Evolutionary conservation across 768 basidiomycete species (phyloP), one percentile per base, ranked within the genome.

Genomic region (Punctularia strigosozonata): DNA sequence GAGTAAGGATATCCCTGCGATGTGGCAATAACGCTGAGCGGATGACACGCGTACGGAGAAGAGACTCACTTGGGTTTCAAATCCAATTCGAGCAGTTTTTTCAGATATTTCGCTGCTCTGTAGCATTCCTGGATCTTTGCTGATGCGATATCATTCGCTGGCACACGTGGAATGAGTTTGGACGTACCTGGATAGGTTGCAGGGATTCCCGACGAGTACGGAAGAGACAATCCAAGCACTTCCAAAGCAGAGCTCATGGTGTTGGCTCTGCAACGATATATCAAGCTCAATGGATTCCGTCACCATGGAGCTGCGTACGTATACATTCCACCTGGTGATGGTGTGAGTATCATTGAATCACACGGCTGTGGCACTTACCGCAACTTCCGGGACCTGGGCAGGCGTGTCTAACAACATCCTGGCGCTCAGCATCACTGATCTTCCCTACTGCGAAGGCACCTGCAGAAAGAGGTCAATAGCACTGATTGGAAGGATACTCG

Each of bases 301-400:
- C 20, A 33, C 39, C 4, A 17, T 5, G 22, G 6, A 26, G 33
- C 28, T 26, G 31, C 71, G 37, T 51, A 74, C 73, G 86, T 88
- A 54, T 77, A 89, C 86, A 89, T 89, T 12, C 85, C 86, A 21
- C 87, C n/a, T n/a, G n/a, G n/a, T n/a, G n/a, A n/a, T n/a, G n/a
- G n/a, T n/a, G n/a, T n/a, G n/a, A n/a, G n/a, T n/a, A n/a, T n/a
- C n/a, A n/a, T n/a, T n/a, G n/a, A n/a, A n/a, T n/a, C n/a, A n/a
- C n/a, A n/a, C n/a, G n/a, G n/a, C n/a, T n/a, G n/a, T n/a, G n/a
- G n/a, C n/a, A n/a, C n/a, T n/a, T n/a, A n/a, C n/a, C 86, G 47
- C 87, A 89, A 18, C 79, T 83, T 36, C 88, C 88, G 13, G 84
- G 62, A 7, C 84, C 83, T 13, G 88, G 86, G 51, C 88, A 91